A percentile compares a stretch with the other conserved stretches of the same genome.
Conservation (phyloP, 495 filamentous ascomycete genomes). For the Hypoxylon fragiforme region DNA sequence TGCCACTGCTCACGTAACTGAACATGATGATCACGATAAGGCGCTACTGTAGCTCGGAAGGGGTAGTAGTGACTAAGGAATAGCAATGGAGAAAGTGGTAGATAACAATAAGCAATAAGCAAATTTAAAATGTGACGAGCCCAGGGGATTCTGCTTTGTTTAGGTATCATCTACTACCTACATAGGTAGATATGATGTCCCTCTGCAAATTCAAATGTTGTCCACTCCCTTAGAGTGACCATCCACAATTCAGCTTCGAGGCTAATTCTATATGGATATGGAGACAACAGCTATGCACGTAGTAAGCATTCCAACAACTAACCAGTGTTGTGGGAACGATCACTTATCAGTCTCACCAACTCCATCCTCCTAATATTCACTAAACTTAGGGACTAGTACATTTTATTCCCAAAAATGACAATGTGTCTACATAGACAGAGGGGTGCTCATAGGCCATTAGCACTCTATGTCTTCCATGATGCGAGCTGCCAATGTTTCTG, state of each 20-base stretch:
- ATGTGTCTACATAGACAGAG: not conserved
- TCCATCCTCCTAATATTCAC: not conserved
- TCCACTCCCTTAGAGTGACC: no score
- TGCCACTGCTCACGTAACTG: slow-evolving; percentile 6
- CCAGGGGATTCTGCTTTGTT: no score
- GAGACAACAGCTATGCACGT: not conserved
- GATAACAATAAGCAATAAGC: no score
- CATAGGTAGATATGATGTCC: no score
- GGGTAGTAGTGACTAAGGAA: not conserved
- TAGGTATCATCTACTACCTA: no score
- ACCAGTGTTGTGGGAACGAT: slow-evolving; percentile 13
- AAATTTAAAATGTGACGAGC: no score
- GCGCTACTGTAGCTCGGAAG: not conserved
- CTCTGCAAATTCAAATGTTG: no score
- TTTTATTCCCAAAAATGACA: not conserved
- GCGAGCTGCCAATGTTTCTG: slow-evolving; percentile 6
- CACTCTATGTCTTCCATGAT: slow-evolving; percentile 2
- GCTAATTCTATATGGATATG: not conserved
- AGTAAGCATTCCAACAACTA: slow-evolving; percentile 21
- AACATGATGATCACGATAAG: slow-evolving; percentile 11
- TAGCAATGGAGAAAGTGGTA: no score
- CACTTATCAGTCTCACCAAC: slow-evolving; percentile 4
- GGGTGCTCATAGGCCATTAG: not conserved
- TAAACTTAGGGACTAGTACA: not conserved
- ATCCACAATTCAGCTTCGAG: not conserved